A percentile compares a stretch with the other conserved stretches of the same genome.
Evolutionary conservation across 148 eudicot species (phyloP).

Genomic region (Nepenthes gracilis): DNA sequence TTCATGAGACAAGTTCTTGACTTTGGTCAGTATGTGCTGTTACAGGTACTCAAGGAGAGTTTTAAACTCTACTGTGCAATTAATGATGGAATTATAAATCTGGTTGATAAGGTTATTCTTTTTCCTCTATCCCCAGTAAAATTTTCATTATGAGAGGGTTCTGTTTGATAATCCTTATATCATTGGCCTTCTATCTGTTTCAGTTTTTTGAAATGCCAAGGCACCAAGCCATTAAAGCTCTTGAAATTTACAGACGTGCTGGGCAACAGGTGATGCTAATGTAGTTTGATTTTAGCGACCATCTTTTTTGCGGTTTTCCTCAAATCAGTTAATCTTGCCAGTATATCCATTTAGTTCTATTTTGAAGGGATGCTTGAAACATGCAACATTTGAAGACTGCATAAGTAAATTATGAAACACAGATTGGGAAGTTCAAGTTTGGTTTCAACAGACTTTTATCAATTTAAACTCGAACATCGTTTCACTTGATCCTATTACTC

Average conservation of each 20-base stretch:
- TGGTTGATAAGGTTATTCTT: conserved; percentile 79
- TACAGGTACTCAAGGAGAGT: conserved; percentile 89
- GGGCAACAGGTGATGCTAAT: conserved; percentile 71
- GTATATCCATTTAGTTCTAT: too few species aligned
- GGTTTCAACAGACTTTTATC: too few species aligned
- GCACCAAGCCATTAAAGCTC: conserved; percentile 92
- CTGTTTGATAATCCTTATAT: neutral
- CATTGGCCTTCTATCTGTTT: neutral
- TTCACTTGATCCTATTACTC: too few species aligned
- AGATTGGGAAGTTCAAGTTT: too few species aligned
- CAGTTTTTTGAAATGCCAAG: conserved; percentile 99
- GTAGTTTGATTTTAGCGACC: neutral
- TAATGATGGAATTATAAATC: conserved; percentile 94
- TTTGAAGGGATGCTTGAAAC: too few species aligned
- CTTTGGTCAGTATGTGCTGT: neutral
- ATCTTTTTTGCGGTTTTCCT: too few species aligned
- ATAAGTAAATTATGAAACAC: too few species aligned
- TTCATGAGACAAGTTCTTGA: neutral
- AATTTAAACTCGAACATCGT: too few species aligned
- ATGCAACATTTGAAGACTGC: too few species aligned
- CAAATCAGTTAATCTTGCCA: too few species aligned
- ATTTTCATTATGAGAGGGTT: too few species aligned
- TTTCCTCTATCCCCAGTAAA: too few species aligned
- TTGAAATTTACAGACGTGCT: conserved; percentile 88
- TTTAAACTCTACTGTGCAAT: conserved; percentile 91